Conservation (phyloP, 768 basidiomycete species). For the Boletus fagicola region DNA sequence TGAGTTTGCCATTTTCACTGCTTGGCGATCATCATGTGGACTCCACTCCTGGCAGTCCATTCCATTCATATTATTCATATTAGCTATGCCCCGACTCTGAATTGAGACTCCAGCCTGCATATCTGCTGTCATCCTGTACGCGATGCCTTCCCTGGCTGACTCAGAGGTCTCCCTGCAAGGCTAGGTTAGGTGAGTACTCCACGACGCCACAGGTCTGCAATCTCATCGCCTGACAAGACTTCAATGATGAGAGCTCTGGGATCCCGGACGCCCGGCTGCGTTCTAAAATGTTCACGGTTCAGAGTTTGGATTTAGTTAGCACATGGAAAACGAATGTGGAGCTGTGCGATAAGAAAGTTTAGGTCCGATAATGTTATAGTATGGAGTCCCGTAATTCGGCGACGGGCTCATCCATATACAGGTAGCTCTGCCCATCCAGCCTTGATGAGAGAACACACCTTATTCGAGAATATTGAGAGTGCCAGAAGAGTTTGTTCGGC, state of each 20-base stretch:
- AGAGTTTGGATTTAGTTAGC: not conserved
- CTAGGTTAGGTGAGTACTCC: constrained; percentile 8
- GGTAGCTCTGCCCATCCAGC: constrained; percentile 16
- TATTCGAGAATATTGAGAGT: constrained; percentile 6
- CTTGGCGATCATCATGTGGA: constrained; percentile 1
- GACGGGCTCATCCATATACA: constrained; percentile 17
- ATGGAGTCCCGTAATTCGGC: constrained; percentile 4
- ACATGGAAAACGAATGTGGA: not conserved
- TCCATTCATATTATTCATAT: not conserved
- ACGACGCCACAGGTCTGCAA: constrained; percentile 26
- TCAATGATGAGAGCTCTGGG: not conserved
- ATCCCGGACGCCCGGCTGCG: not conserved
- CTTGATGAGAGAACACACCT: constrained; percentile 4
- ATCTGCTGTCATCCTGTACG: constrained; percentile 3
- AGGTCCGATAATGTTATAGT: not conserved
- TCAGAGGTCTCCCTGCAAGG: constrained; percentile 4
- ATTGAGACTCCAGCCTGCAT: not conserved
- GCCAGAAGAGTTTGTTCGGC: constrained; percentile 7
- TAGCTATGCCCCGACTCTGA: not conserved
- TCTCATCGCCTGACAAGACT: constrained; percentile 1
- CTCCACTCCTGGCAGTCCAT: not conserved
- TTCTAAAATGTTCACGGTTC: not conserved
- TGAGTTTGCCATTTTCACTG: not conserved
- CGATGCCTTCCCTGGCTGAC: not conserved
- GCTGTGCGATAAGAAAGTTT: constrained; percentile 8